These are phyloP conservation scores for Melocanna baccifera DNA, from an alignment of 176 grass and related monocot genomes.

Conservation along the genomic window DNA sequence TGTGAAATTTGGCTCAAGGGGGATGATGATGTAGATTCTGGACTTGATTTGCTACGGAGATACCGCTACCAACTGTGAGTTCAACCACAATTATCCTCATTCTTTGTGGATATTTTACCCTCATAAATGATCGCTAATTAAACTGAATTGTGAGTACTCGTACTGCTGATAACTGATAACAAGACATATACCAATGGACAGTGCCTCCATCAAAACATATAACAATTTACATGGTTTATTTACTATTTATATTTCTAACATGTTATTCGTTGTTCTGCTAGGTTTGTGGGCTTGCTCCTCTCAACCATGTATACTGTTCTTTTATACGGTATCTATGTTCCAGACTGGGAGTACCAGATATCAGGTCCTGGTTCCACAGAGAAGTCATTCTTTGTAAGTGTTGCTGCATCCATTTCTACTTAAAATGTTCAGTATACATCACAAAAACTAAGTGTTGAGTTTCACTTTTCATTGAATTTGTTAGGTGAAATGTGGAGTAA, in stretches of 20 bases:
- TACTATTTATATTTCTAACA: not conserved
- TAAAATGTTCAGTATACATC: not conserved
- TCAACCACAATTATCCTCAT: not conserved
- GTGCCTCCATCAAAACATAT: too few relatives aligned
- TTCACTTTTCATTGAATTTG: not conserved
- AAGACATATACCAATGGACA: not conserved
- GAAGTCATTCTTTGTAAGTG: constrained; percentile 29
- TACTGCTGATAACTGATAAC: not conserved
- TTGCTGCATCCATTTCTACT: not conserved
- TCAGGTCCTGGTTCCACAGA: constrained; percentile 6
- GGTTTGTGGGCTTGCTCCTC: constrained; percentile 35
- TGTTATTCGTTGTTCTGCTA: constrained; percentile 17
- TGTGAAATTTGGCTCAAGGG: constrained; percentile 74
- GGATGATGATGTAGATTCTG: constrained; percentile 23
- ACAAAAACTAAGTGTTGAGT: not conserved
- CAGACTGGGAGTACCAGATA: constrained; percentile 50
- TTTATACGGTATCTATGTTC: constrained; percentile 50
- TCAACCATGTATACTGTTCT: constrained; percentile 40
- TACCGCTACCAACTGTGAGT: constrained; percentile 45
- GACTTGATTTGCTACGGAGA: constrained; percentile 32
- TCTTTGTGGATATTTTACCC: not conserved
- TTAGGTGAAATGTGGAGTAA: constrained; percentile 65
- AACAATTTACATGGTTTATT: not conserved
- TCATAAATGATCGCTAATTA: not conserved
- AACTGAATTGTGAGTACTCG: not conserved